These are phyloP conservation scores for Castanea mollissima DNA, from an alignment of 306 rosid genomes.

Conservation along the genomic window DNA sequence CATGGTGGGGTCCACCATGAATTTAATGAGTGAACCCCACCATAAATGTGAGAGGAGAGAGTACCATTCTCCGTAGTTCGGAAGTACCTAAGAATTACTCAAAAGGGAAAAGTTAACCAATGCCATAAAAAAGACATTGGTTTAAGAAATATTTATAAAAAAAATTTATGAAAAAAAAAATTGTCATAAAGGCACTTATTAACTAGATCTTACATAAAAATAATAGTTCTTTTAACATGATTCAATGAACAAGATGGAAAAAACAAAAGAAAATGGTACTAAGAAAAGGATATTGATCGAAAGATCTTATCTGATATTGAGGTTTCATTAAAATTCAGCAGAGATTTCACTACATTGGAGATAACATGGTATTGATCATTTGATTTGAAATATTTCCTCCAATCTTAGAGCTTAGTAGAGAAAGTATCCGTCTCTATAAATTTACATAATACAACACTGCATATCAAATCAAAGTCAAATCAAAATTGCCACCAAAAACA, in stretches of 20 bases:
- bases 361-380: background rate
- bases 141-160: too few relatives aligned
- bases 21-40: too few relatives aligned
- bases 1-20: too few relatives aligned
- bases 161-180: too few relatives aligned
- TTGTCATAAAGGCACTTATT: too few relatives aligned
- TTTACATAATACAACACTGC: background rate
- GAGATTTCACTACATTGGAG: background rate
- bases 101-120: too few relatives aligned
- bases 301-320: background rate
- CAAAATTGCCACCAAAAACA: slow-evolving; percentile 10
- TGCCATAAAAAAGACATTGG: too few relatives aligned
- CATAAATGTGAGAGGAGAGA: too few relatives aligned
- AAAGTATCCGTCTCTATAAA: background rate
- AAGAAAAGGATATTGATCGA: background rate
- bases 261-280: background rate
- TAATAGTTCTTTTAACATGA: background rate
- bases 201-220: too few relatives aligned
- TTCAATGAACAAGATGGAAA: background rate
- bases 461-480: slow-evolving; percentile 34
- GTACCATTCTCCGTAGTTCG: too few relatives aligned
- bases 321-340: background rate
- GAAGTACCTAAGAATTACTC: too few relatives aligned
- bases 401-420: background rate
- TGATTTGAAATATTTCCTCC: background rate